These are phyloP conservation scores for Didymella glomerata DNA, from an alignment of 2,329 filamentous ascomycete genomes.

Conservation along the genomic window DNA sequence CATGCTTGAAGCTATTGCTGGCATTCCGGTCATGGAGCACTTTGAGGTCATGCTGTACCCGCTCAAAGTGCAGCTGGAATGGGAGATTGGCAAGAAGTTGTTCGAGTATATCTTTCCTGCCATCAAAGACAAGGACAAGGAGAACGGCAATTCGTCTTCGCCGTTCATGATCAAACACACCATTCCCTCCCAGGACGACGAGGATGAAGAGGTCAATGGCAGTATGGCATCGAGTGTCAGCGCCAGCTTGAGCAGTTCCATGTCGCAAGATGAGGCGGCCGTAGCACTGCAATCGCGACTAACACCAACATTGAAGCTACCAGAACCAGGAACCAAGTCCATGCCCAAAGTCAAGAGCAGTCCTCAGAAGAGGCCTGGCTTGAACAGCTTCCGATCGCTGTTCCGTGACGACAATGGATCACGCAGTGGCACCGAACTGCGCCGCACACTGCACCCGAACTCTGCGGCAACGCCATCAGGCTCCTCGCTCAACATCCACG, in stretches of 20 bases:
- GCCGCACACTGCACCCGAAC: slow-evolving; percentile 44
- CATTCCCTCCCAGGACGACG: slow-evolving; percentile 56
- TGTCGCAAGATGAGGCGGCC: slow-evolving; percentile 57
- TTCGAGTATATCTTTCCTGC: slow-evolving; percentile 98
- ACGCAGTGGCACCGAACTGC: slow-evolving; percentile 43
- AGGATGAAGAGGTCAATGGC: slow-evolving; percentile 58
- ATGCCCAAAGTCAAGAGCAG: slow-evolving; percentile 37
- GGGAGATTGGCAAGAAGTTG: slow-evolving; percentile 87
- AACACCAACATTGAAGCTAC: slow-evolving; percentile 76
- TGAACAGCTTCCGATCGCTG: slow-evolving; percentile 46
- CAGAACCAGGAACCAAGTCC: slow-evolving; percentile 53
- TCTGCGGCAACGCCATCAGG: slow-evolving; percentile 29
- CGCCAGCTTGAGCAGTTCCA: slow-evolving; percentile 30
- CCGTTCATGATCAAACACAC: slow-evolving; percentile 67
- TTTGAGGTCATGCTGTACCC: slow-evolving; percentile 96
- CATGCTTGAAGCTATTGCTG: slow-evolving; percentile 97
- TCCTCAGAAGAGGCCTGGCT: slow-evolving; percentile 36
- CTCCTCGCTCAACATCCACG: slow-evolving; percentile 25
- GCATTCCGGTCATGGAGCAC: slow-evolving; percentile 95
- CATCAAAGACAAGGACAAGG: slow-evolving; percentile 65
- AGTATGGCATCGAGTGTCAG: slow-evolving; percentile 27
- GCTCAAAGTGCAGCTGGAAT: slow-evolving; percentile 91
- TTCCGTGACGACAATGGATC: slow-evolving; percentile 44
- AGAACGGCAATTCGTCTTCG: slow-evolving; percentile 66
- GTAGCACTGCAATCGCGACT: slow-evolving; percentile 83